Conservation (phyloP, 1,284 basidiomycete genomes). For the Earliella scabrosa region DNA sequence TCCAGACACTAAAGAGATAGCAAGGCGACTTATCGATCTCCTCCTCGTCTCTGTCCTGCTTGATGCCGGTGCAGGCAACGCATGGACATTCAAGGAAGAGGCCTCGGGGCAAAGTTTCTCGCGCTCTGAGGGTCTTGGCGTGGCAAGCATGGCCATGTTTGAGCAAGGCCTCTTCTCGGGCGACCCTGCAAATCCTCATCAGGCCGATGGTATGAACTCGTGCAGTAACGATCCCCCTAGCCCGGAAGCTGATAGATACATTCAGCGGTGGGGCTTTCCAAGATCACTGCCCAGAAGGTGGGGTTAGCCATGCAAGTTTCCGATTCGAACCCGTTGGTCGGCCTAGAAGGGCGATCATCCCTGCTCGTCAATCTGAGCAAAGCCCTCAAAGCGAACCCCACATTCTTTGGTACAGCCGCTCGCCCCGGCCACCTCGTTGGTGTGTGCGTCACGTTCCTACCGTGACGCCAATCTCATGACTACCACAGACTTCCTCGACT, state of each 20-base stretch:
- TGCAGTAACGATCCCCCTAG: background rate
- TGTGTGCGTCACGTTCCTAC: constrained; percentile 39
- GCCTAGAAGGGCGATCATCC: constrained; percentile 84
- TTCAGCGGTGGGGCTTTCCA: constrained; percentile 72
- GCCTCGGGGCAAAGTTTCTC: constrained; percentile 62
- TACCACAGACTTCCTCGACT: constrained; percentile 72
- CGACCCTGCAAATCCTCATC: constrained; percentile 61
- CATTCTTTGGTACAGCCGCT: constrained; percentile 73
- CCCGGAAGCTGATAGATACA: background rate
- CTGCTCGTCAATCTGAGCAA: constrained; percentile 75
- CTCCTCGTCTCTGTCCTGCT: constrained; percentile 93
- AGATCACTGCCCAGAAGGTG: constrained; percentile 65
- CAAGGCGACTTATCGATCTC: constrained; percentile 83
- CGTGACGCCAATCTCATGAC: background rate
- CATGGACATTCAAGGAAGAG: constrained; percentile 80
- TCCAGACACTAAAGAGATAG: constrained; percentile 62
- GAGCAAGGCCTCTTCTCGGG: constrained; percentile 81
- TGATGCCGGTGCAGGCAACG: constrained; percentile 90
- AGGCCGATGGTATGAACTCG: constrained; percentile 73
- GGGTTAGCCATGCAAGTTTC: constrained; percentile 84
- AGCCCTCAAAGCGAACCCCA: constrained; percentile 66
- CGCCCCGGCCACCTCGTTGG: constrained; percentile 86
- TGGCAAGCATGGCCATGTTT: constrained; percentile 94
- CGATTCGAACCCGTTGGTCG: constrained; percentile 84
- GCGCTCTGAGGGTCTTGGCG: constrained; percentile 90